Percentiles rank a stretch among this genome's conserved stretches.
phyloP scores from a whole-genome alignment of 306 rosid genomes.

The Lithocarpus polystachyus region DNA sequence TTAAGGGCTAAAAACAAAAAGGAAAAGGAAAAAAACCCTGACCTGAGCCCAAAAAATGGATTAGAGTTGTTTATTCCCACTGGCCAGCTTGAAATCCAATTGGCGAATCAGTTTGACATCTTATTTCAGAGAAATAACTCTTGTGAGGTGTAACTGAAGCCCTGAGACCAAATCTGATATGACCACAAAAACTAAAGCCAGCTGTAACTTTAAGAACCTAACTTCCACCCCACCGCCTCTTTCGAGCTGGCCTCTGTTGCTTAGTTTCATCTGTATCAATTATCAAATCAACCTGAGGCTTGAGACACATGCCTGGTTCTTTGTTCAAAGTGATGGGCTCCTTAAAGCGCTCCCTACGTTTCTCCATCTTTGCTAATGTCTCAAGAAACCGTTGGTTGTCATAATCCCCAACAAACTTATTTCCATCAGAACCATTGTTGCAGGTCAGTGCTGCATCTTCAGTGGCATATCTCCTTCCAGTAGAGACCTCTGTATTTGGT shows the following conservation, averaged over 20 bases:
- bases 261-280: conserved; percentile 30
- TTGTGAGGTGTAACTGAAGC: background rate
- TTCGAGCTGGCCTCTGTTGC: conserved; percentile 62
- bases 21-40: background rate
- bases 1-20: background rate
- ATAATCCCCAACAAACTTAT: conserved; percentile 17
- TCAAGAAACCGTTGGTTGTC: conserved; percentile 59
- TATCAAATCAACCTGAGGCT: conserved; percentile 29
- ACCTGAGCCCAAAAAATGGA: background rate
- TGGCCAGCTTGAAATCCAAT: conserved; percentile 4
- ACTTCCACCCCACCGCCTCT: conserved; percentile 57
- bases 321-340: conserved; percentile 44
- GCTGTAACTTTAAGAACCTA: conserved; percentile 14
- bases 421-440: conserved; percentile 16
- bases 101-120: background rate
- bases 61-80: background rate
- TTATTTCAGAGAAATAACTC: background rate
- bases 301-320: conserved; percentile 41
- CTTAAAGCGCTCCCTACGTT: conserved; percentile 77
- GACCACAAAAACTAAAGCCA: background rate
- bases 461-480: conserved; percentile 30
- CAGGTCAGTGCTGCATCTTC: conserved; percentile 16
- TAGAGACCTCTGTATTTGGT: conserved; percentile 12
- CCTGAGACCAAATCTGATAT: conserved; percentile 2
- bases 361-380: conserved; percentile 73